phyloP scores from a whole-genome alignment of 139 green algal species.

The Coelastrella sp. region DNA sequence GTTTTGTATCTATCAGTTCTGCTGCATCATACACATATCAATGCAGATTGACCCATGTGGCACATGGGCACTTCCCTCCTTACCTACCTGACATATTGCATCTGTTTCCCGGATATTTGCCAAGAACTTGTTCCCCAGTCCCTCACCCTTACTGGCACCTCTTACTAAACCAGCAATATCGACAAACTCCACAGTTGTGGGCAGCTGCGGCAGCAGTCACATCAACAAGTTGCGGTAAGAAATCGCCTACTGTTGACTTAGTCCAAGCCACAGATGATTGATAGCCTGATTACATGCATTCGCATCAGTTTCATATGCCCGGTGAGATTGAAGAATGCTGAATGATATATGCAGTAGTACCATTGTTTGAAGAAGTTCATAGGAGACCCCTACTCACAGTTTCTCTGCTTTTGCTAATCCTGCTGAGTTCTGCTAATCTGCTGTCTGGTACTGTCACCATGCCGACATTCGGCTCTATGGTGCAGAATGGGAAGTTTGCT shows the following conservation, averaged over 20 bases:
- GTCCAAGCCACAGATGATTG: too few relatives aligned
- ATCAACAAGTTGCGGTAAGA: neutral
- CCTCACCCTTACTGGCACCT: constrained; percentile 90
- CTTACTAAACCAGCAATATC: constrained; percentile 98
- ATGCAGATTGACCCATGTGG: too few relatives aligned
- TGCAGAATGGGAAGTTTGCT: constrained; percentile 99
- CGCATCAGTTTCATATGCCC: too few relatives aligned
- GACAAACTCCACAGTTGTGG: constrained; percentile 97
- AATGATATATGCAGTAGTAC: too few relatives aligned
- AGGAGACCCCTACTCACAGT: constrained; percentile 66
- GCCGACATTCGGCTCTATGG: constrained; percentile 90
- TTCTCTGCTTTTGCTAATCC: constrained; percentile 78
- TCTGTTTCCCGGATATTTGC: constrained; percentile 97
- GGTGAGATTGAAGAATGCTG: too few relatives aligned
- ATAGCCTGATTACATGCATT: too few relatives aligned
- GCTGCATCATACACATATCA: too few relatives aligned
- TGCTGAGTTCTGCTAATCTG: constrained; percentile 69
- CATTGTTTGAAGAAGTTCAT: too few relatives aligned
- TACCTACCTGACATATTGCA: constrained; percentile 88
- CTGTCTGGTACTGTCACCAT: constrained; percentile 83
- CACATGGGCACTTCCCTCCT: too few relatives aligned
- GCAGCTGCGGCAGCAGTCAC: constrained; percentile 64
- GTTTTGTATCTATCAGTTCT: too few relatives aligned
- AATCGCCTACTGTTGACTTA: neutral
- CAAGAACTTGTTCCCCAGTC: constrained; percentile 99